Conservation (phyloP, 805 yeast species). For the Yarrowia sp. region DNA sequence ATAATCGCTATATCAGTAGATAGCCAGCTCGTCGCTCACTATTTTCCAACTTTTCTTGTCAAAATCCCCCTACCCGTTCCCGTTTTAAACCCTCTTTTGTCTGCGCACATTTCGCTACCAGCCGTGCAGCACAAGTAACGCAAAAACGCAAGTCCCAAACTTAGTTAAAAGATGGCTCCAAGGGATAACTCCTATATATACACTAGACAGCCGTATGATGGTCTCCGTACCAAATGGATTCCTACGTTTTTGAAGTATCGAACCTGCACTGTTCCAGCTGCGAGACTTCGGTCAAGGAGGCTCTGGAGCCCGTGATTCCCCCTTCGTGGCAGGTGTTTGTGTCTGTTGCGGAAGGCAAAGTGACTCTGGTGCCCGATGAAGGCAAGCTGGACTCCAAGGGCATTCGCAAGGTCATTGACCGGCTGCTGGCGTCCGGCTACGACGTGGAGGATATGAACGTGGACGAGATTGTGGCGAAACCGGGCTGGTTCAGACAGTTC, state of each 20-base stretch:
- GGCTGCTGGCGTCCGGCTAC: slow-evolving; percentile 22
- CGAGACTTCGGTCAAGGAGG: slow-evolving; percentile 29
- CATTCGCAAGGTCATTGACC: neutral
- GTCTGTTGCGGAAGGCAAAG: slow-evolving; percentile 25
- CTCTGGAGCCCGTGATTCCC: slow-evolving; percentile 18
- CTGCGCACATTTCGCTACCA: slow-evolving; percentile 36
- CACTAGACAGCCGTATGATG: neutral
- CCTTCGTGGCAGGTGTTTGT: slow-evolving; percentile 32
- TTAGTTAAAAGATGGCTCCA: neutral
- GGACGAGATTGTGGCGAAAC: slow-evolving; percentile 26
- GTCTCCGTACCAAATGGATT: slow-evolving; percentile 2
- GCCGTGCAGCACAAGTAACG: slow-evolving; percentile 35
- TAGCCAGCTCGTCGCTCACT: too few species aligned
- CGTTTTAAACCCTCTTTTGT: neutral
- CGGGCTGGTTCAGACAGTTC: slow-evolving; percentile 37
- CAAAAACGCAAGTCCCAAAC: slow-evolving; percentile 9
- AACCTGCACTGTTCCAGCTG: slow-evolving; percentile 34
- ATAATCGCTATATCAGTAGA: too few species aligned
- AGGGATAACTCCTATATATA: neutral
- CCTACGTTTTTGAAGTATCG: slow-evolving; percentile 24
- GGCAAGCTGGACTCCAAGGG: slow-evolving; percentile 21
- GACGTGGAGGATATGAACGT: slow-evolving; percentile 48
- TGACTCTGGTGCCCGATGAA: slow-evolving; percentile 33
- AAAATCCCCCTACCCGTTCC: neutral
- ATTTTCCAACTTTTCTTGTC: too few species aligned